Evolutionary conservation across 116 monocot genomes (phyloP), one percentile per base, ranked within the genome.

Genomic region (Iris pallida): DNA sequence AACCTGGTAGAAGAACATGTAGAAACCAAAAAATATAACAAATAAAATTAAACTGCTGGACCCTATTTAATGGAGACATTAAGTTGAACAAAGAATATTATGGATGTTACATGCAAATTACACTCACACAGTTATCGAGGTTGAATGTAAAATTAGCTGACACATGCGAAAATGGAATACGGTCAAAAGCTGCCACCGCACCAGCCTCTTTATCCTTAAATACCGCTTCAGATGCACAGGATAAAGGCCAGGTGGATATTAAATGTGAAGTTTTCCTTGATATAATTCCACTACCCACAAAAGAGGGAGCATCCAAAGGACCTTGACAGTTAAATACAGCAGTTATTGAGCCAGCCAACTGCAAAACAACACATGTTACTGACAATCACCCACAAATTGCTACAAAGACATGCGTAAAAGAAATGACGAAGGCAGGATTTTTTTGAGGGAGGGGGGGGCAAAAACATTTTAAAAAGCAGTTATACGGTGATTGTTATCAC

Each of bases 311-410:
- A 78, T 93, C 93, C 68, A 98, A 58, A 47, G 93, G 93, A 54
- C 98, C 98, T 88, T 98, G 98, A 81, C 93, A 98, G 64, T 98
- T 98, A 53, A 98, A 90, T 66, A 93, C 80, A 72, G 98, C 90
- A 70, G 93, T 90, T 65, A 98, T 76, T 20, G 90, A 83, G 30
- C 93, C 98, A 70, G 98, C 98, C 83, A 98, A 79, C 98, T 93
- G 81, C 55, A 81, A 30, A 30, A 30, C 30, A 30, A 30, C 30
- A 30, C 30, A 30, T 30, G 30, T 30, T 30, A 30, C 0, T 30
- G 30, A 30, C 30, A 30, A 30, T 30, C 30, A 30, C 30, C 3
- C 30, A 30, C 30, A 30, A 30, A 30, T 30, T 0, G 30, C 30
- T 30, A 30, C 30, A 30, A 30, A 1, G 30, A 30, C 30, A 30